Base-by-base conservation (phyloP, 164 flowering plant species). In the Magnolia sinica region DNA sequence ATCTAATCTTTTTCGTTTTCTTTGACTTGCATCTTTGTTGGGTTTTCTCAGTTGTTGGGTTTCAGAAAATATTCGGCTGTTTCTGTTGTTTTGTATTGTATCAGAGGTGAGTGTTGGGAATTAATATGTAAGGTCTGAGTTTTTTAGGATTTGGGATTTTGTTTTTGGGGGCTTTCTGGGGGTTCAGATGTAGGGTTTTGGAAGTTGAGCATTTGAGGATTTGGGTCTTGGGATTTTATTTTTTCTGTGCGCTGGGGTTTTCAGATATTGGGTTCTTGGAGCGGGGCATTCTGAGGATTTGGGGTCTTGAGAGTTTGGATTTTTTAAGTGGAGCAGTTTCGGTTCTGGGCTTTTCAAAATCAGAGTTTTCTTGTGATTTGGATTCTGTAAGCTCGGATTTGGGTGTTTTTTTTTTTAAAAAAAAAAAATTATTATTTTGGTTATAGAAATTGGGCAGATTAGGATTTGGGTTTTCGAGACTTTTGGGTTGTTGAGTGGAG, bases 101-200 rank as follows among this genome's bases (percentile, higher is more conserved):
- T 66, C 24, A 23, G 22, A 66, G 69, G 24, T 45, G 11, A n/a
- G 29, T 31, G 31, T 3, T 23, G 66, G 69, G 18, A 9, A 19
- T 22, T 22, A 58, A 18, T 64, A 50, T 20, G 13, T 61, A n/a
- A 37, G 65, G 14, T 75, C 76, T 74, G 75, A 72, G 68, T 65
- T 72, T 65, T 24, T 74, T 31, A 50, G 27, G 74, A 70, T 66
- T 9, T 55, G 66, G 61, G 76, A 31, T 22, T 24, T 50, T 77
- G 69, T 22, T 19, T n/a, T 9, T 52, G 11, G 52, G 23, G 22
- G 23, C 19, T 27, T 13, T 14, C 14, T 8, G 45, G 13, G 45
- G 45, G 14, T 66, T 27, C 24, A 59, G 19, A 14, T 68, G 9
- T 18, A 23, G 59, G 24, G 52, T 31, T 63, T 8, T 52, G 22